Evolutionary conservation across 1,139 yeast species (phyloP), one percentile per base, ranked within the genome.

Genomic region (Diutina catenulata): DNA sequence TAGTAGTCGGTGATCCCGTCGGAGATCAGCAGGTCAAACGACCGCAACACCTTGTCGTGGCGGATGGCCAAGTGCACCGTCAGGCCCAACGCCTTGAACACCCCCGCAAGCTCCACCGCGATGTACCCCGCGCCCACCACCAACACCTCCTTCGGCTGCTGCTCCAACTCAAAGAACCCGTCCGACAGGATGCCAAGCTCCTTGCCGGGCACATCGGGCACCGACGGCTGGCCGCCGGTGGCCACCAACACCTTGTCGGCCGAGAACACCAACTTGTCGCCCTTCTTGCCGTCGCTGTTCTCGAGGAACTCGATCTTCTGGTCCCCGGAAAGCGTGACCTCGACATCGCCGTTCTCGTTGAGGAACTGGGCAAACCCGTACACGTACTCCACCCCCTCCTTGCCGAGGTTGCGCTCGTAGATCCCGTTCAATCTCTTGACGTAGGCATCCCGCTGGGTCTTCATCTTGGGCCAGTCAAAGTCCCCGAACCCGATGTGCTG

Each of bases 41-140:
- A 70, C 56, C 97, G 76, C 56, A 91, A 69, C 26, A 91, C 88
- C 5, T 88, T 79, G 43, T 87, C 91, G 48, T 94, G 94, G 62
- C 99, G 78, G 45, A 91, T 82, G 44, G 88, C 74, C 57, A 91
- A 59, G 55, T 83, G 88, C 37, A 95, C 80, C 49, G 91, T 86
- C n/a, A 88, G 57, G 11, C 94, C 95, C 43, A 91, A 69, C 24
- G 87, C 86, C 46, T 80, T 70, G 74, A 91, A 91, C 36, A 91
- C 86, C 45, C 98, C 98, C 4, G 96, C 82, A 40, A 91, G 72
- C 62, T 91, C 99, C 37, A 87, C 82, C 41, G 95, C 97, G 56
- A 91, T 91, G 64, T 91, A 91, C 36, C 99, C 99, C 28, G 96
- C 96, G 48, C 99, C 99, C 13, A 91, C 95, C 45, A 93, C 70